Evolutionary conservation across 176 grass and related monocot genomes (phyloP), one percentile per base, ranked within the genome.

Genomic region (Pharus latifolius): DNA sequence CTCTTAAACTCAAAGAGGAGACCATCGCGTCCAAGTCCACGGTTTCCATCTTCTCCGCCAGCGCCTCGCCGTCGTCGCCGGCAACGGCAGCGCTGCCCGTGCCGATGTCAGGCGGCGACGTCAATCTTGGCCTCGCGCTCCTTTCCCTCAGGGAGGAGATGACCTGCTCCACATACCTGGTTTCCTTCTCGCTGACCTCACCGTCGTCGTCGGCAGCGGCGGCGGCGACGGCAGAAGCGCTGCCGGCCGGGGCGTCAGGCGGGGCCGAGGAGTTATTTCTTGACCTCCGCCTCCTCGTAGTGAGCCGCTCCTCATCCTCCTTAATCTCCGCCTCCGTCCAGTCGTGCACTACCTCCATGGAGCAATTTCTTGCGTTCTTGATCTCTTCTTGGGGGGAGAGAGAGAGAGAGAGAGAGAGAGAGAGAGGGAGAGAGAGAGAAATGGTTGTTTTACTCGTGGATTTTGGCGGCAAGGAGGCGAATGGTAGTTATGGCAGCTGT

Each of bases 391-490:
- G 63, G 60, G 10, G 24, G 23, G 6, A 19, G 20, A 7, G 16
- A 10, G 31, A 15, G 56, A 38, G 30, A 24, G 31, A 14, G 20
- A 40, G 34, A 42, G 26, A 15, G 24, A 20, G 14, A 24, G 61
- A 28, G 60, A 10, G 60, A n/a, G 10, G 31, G n/a, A 7, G n/a
- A 24, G 13, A 34, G 28, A 1, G 49, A 49, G 41, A 28, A 4
- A 25, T 17, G 42, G 65, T 7, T 13, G 65, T 29, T 49, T 38
- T 9, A 9, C 4, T 38, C 6, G 12, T 6, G 52, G 42, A 6
- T 76, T 72, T 72, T 75, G 70, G 79, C 79, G 60, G 69, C 46
- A 79, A 79, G 56, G 33, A 28, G 5, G 41, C 11, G 57, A 41
- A 33, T n/a, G n/a, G n/a, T n/a, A n/a, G n/a, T n/a, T n/a, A n/a